Evolutionary conservation across 176 grass and related monocot genomes (phyloP).

Genomic region (Elymus sibiricus): DNA sequence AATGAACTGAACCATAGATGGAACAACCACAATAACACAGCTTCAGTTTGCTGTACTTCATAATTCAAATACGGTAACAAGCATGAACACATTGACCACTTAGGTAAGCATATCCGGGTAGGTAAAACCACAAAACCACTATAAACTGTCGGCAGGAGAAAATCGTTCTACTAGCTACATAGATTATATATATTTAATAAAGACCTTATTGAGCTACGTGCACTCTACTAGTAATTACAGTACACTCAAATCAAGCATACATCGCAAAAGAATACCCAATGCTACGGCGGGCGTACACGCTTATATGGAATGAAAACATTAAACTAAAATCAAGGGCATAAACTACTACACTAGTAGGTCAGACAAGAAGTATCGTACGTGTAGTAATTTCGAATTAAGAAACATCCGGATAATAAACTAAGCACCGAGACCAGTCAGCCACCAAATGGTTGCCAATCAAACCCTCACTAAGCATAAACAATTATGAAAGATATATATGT

Average conservation of each 20-base stretch:
- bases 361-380: too few relatives aligned
- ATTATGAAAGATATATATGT: background rate
- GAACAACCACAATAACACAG: background rate
- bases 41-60: background rate
- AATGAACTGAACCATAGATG: background rate
- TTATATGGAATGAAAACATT: background rate
- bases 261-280: background rate
- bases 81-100: background rate
- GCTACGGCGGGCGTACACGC: constrained; percentile 13
- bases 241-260: background rate
- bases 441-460: constrained; percentile 5
- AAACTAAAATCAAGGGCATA: constrained; percentile 12
- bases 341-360: background rate
- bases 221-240: background rate
- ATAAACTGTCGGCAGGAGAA: background rate
- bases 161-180: background rate
- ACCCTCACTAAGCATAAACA: background rate
- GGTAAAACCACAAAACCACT: background rate
- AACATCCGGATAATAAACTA: constrained; percentile 1
- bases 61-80: background rate
- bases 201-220: background rate
- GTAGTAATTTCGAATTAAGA: background rate
- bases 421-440: background rate
- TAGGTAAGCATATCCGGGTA: background rate
- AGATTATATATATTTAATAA: background rate